A percentile compares a stretch with the other conserved stretches of the same genome.
phyloP scores from a whole-genome alignment of 805 yeast genomes.

The Jamesozyma spencerorum region DNA sequence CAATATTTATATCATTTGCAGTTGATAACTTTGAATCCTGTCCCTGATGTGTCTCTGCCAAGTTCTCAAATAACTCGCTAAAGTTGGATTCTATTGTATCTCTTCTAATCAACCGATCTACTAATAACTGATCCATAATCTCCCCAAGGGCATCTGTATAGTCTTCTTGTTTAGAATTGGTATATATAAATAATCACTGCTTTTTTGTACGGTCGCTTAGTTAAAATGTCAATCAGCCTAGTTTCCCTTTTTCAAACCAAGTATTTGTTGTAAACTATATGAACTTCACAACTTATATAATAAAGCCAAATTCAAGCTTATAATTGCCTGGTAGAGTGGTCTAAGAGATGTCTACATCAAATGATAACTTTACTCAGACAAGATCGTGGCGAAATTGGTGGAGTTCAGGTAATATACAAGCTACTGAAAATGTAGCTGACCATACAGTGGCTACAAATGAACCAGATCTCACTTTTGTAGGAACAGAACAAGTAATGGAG shows the following conservation, averaged over 20 bases:
- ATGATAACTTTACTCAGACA: neutral
- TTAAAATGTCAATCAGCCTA: neutral
- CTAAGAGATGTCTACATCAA: neutral
- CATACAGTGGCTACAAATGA: too few species aligned
- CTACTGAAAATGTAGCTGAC: too few species aligned
- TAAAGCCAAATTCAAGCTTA: neutral
- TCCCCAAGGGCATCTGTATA: neutral
- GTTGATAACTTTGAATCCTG: neutral
- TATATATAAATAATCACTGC: too few species aligned
- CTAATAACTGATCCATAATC: conserved; percentile 7
- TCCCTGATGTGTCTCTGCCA: neutral
- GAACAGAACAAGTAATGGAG: neutral
- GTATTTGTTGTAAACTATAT: too few species aligned
- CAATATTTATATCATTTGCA: neutral
- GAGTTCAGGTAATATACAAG: neutral
- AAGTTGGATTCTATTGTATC: conserved; percentile 16
- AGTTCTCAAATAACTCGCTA: conserved; percentile 15
- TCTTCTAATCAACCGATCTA: conserved; percentile 12
- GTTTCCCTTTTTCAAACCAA: neutral
- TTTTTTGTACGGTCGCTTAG: neutral
- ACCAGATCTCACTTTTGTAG: too few species aligned
- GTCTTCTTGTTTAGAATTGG: neutral
- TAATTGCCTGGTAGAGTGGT: neutral
- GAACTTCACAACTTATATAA: too few species aligned
- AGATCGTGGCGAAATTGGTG: neutral